Conservation (phyloP, 805 yeast species). For the Wickerhamiella occidentalis region DNA sequence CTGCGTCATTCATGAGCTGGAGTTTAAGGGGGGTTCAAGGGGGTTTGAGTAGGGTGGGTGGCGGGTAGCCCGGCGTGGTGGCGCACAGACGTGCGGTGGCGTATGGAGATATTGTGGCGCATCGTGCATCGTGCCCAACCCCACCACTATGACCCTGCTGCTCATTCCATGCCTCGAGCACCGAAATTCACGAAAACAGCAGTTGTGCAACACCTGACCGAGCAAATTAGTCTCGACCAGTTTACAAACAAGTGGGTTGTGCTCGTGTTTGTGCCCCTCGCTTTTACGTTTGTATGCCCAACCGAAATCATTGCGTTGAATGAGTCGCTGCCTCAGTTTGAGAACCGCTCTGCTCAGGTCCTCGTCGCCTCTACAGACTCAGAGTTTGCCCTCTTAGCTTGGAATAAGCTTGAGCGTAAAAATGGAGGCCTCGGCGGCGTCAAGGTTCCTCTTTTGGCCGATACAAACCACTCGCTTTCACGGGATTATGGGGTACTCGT, state of each 20-base stretch:
- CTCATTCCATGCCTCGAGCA: too few species aligned
- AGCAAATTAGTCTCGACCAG: constrained; percentile 86
- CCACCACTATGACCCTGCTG: too few species aligned
- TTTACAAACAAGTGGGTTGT: constrained; percentile 98
- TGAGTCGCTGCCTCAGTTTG: constrained; percentile 82
- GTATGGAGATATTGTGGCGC: too few species aligned
- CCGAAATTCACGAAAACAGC: constrained; percentile 95
- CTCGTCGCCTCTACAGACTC: constrained; percentile 97
- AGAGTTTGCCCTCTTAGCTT: constrained; percentile 91
- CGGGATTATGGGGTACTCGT: constrained; percentile 95
- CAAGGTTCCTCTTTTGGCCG: constrained; percentile 89
- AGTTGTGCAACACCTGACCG: constrained; percentile 91
- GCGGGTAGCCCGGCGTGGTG: too few species aligned
- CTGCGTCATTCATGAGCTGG: constrained; percentile 8
- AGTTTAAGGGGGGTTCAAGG: background rate
- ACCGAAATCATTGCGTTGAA: constrained; percentile 98
- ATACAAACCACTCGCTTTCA: constrained; percentile 90
- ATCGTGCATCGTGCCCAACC: too few species aligned
- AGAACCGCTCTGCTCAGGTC: constrained; percentile 75
- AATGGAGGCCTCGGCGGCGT: constrained; percentile 98
- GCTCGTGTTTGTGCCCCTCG: constrained; percentile 94
- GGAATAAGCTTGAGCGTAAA: constrained; percentile 94
- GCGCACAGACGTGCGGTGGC: too few species aligned
- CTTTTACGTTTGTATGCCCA: constrained; percentile 99
- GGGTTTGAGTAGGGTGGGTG: background rate